Percentiles rank a stretch among this genome's conserved stretches.
phyloP scores from a whole-genome alignment of 2,329 filamentous ascomycete genomes.

The Dothistroma pini region DNA sequence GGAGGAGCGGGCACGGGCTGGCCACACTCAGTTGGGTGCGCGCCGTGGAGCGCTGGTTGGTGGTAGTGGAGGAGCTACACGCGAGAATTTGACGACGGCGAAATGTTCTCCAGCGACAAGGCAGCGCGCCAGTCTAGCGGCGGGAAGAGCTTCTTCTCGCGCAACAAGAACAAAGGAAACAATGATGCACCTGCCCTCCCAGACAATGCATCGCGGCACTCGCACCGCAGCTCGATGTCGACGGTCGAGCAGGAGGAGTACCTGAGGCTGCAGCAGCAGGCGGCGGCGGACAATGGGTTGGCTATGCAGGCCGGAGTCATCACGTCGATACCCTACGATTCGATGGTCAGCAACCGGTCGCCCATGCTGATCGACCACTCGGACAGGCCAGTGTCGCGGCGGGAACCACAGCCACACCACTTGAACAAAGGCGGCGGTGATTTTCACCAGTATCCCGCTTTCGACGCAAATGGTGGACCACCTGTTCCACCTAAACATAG shows the following conservation, averaged over 20 bases:
- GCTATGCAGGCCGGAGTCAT: slow-evolving; percentile 78
- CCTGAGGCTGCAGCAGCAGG: slow-evolving; percentile 36
- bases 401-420: slow-evolving; percentile 77
- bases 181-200: slow-evolving; percentile 62
- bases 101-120: slow-evolving; percentile 53
- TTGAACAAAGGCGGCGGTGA: slow-evolving; percentile 73
- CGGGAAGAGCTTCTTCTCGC: slow-evolving; percentile 81
- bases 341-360: slow-evolving; percentile 58
- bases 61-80: slow-evolving; percentile 6
- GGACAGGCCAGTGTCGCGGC: slow-evolving; percentile 56
- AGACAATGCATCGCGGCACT: slow-evolving; percentile 65
- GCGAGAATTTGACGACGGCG: slow-evolving; percentile 8
- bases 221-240: slow-evolving; percentile 58
- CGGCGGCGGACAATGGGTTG: slow-evolving; percentile 49
- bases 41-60: slow-evolving; percentile 18
- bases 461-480: slow-evolving; percentile 51
- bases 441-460: slow-evolving; percentile 81
- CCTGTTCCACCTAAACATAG: slow-evolving; percentile 30
- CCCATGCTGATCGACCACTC: slow-evolving; percentile 72
- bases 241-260: slow-evolving; percentile 30
- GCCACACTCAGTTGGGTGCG: slow-evolving; percentile 10
- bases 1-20: slow-evolving; percentile 7
- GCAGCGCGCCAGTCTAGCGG: slow-evolving; percentile 80
- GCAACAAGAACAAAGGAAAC: slow-evolving; percentile 71
- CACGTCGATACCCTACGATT: slow-evolving; percentile 84